phyloP scores from a whole-genome alignment of 805 yeast species.

The Spathaspora arborariae region DNA sequence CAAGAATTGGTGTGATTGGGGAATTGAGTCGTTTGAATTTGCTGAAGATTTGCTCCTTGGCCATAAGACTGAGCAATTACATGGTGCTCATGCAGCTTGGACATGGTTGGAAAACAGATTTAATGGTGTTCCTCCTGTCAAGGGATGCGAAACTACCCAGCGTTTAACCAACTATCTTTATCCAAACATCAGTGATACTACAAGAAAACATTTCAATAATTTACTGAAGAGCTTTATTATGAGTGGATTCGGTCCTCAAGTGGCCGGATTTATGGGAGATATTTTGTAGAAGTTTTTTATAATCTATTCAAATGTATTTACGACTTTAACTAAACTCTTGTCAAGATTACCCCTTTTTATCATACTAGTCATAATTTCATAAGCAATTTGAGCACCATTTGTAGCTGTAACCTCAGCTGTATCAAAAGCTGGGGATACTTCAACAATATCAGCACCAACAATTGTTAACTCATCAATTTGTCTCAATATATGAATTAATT shows the following conservation, averaged over 20 bases:
- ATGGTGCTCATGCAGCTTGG: conserved; percentile 19
- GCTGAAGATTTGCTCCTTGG: conserved; percentile 21
- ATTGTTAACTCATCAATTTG: conserved; percentile 40
- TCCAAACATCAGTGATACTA: conserved; percentile 10
- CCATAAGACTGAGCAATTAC: conserved; percentile 19
- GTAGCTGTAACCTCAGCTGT: conserved; percentile 62
- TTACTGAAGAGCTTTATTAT: no score
- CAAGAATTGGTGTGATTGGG: conserved; percentile 25
- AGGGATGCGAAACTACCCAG: conserved; percentile 51
- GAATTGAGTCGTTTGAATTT: conserved; percentile 25
- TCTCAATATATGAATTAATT: conserved; percentile 46
- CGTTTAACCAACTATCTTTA: conserved; percentile 44
- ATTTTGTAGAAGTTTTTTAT: background rate
- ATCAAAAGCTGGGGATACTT: conserved; percentile 63
- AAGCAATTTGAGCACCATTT: conserved; percentile 69
- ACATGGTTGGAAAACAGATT: conserved; percentile 16
- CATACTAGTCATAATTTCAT: conserved; percentile 70
- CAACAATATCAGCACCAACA: conserved; percentile 57
- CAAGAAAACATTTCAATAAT: background rate
- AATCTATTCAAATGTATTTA: background rate
- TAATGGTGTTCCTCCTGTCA: conserved; percentile 40
- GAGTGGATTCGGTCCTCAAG: background rate
- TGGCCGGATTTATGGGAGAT: background rate
- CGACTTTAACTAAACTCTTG: conserved; percentile 6
- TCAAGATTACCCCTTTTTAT: conserved; percentile 47